A percentile compares a stretch with the other conserved stretches of the same genome.
Conservation (phyloP, 306 rosid genomes). For the Citrullus colocynthis region DNA sequence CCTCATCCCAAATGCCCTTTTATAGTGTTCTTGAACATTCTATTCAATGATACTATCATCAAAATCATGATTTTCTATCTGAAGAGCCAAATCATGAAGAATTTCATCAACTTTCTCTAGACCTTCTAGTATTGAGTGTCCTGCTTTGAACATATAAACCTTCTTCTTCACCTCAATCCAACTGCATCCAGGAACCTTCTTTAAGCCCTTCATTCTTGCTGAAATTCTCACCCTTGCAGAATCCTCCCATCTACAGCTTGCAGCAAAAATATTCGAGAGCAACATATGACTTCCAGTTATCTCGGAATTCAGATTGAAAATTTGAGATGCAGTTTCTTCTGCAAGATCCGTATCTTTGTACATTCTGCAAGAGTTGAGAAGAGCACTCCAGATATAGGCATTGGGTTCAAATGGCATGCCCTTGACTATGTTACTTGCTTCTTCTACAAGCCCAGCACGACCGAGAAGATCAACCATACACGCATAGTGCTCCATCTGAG, state of each 20-base stretch:
- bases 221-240: slow-evolving; percentile 63
- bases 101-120: slow-evolving; percentile 29
- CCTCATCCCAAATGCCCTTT: too few relatives aligned
- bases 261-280: slow-evolving; percentile 70
- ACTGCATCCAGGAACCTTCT: slow-evolving; percentile 62
- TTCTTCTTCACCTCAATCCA: slow-evolving; percentile 68
- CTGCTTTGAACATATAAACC: slow-evolving; percentile 53
- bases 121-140: slow-evolving; percentile 24
- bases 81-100: slow-evolving; percentile 50
- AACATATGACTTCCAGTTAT: slow-evolving; percentile 59
- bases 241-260: slow-evolving; percentile 70
- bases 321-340: slow-evolving; percentile 36
- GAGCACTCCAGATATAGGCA: slow-evolving; percentile 66
- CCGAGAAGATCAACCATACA: slow-evolving; percentile 82
- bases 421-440: slow-evolving; percentile 49
- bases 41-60: slow-evolving; percentile 9
- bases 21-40: slow-evolving; percentile 9
- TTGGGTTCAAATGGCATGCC: slow-evolving; percentile 70
- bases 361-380: slow-evolving; percentile 62
- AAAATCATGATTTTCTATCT: slow-evolving; percentile 32
- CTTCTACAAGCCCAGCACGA: slow-evolving; percentile 64
- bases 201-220: slow-evolving; percentile 55
- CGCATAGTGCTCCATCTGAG: slow-evolving; percentile 68
- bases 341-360: slow-evolving; percentile 39
- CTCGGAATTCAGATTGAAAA: slow-evolving; percentile 28